Evolutionary conservation across 2,329 filamentous ascomycete species (phyloP).

Genomic region (Penicillium digitatum): DNA sequence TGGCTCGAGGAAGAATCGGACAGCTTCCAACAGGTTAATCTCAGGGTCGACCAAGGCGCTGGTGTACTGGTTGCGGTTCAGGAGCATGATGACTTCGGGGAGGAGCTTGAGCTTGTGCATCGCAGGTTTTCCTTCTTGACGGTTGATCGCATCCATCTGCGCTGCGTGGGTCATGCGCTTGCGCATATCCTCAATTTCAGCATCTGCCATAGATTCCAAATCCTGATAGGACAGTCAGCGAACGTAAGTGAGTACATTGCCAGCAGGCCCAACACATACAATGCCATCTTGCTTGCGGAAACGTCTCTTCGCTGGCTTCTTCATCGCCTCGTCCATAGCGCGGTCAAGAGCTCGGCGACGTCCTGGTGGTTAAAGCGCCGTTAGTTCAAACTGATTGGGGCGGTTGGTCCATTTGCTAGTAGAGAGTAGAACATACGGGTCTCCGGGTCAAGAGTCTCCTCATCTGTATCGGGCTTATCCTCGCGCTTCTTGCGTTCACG

Average conservation of each 20-base stretch:
- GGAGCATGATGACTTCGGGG: constrained; percentile 78
- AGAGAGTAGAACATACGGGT: constrained; percentile 57
- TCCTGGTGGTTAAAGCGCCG: constrained; percentile 38
- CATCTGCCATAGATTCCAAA: constrained; percentile 83
- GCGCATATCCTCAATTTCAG: constrained; percentile 82
- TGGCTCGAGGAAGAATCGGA: constrained; percentile 96
- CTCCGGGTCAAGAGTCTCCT: constrained; percentile 76
- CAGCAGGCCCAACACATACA: constrained; percentile 50
- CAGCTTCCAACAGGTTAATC: constrained; percentile 87
- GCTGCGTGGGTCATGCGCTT: constrained; percentile 87
- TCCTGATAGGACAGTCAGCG: constrained; percentile 54
- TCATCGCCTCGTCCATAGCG: constrained; percentile 82
- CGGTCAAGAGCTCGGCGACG: constrained; percentile 78
- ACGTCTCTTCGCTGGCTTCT: constrained; percentile 69
- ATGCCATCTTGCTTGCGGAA: constrained; percentile 80
- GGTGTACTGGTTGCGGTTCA: constrained; percentile 80
- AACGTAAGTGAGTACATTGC: background rate
- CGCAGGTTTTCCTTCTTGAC: constrained; percentile 73
- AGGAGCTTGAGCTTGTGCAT: constrained; percentile 91
- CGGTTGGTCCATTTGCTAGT: background rate
- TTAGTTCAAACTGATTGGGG: background rate
- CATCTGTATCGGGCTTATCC: constrained; percentile 58
- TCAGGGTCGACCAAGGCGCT: constrained; percentile 88
- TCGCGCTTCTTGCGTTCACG: constrained; percentile 50
- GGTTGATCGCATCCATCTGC: constrained; percentile 76